These are phyloP conservation scores for Cladophialophora yegresii DNA, from an alignment of 2,329 filamentous ascomycete species.

Conservation along the genomic window DNA sequence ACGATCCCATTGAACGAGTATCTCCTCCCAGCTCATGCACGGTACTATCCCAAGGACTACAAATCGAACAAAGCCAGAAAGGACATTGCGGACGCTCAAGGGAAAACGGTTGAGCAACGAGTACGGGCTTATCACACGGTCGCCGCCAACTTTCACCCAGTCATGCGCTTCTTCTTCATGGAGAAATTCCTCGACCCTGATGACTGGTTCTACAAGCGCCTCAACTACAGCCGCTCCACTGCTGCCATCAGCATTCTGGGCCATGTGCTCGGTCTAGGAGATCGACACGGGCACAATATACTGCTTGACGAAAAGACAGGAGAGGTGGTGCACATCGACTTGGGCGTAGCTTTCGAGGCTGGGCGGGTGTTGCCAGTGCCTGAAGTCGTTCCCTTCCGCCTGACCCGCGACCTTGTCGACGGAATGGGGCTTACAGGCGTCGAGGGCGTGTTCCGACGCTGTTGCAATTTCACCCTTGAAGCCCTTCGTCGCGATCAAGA, in stretches of 20 bases:
- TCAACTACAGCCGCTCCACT: constrained; percentile 90
- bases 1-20: constrained; percentile 91
- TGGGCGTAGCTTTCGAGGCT: constrained; percentile 96
- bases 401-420: constrained; percentile 93
- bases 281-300: constrained; percentile 96
- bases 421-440: constrained; percentile 95
- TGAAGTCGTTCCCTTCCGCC: constrained; percentile 90
- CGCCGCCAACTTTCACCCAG: constrained; percentile 80
- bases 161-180: constrained; percentile 96
- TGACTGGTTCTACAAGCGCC: constrained; percentile 87
- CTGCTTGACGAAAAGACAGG: constrained; percentile 85
- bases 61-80: constrained; percentile 75
- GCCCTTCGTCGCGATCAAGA: constrained; percentile 93
- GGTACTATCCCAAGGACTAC: constrained; percentile 81
- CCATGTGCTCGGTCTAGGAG: constrained; percentile 87
- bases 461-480: constrained; percentile 95
- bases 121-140: constrained; percentile 76
- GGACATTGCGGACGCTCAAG: constrained; percentile 73
- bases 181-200: constrained; percentile 92
- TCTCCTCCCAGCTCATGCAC: constrained; percentile 83
- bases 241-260: constrained; percentile 95
- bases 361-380: constrained; percentile 93
- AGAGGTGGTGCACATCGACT: constrained; percentile 94
- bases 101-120: constrained; percentile 68
- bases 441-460: constrained; percentile 95